Percentiles rank a stretch among this genome's conserved stretches.
These are phyloP conservation scores for Kappamyces sp. DNA, from an alignment of 192 early-diverging fungal species.

Conservation along the genomic window DNA sequence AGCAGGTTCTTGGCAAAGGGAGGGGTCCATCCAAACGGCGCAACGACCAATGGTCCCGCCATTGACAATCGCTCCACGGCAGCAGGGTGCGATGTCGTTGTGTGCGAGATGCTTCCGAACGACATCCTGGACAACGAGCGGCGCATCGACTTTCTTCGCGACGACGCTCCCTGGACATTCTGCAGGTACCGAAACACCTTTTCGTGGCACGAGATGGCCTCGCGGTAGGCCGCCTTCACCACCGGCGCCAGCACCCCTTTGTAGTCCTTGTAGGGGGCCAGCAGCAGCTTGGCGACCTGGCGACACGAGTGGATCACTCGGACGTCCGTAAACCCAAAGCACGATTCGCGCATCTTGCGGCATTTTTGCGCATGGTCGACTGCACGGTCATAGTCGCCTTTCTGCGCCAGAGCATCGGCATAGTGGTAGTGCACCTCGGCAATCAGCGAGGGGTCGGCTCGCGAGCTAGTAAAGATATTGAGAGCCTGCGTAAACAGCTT, in stretches of 20 bases:
- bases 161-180: neutral
- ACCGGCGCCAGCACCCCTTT: conserved; percentile 36
- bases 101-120: neutral
- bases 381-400: conserved; percentile 40
- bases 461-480: conserved; percentile 26
- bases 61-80: conserved; percentile 11
- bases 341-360: conserved; percentile 33
- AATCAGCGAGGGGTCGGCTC: conserved; percentile 18
- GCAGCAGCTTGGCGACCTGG: conserved; percentile 36
- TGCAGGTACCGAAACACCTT: conserved; percentile 41
- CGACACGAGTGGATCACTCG: conserved; percentile 40
- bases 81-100: too few species aligned
- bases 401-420: conserved; percentile 30
- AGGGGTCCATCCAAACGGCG: conserved; percentile 30
- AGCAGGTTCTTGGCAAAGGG: conserved; percentile 29
- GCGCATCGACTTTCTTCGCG: neutral
- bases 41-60: conserved; percentile 31
- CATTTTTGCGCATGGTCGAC: conserved; percentile 35
- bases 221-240: conserved; percentile 35
- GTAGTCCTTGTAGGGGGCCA: conserved; percentile 34
- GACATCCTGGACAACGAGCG: neutral
- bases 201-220: conserved; percentile 45
- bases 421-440: conserved; percentile 39
- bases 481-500: conserved; percentile 34
- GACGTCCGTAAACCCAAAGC: conserved; percentile 35